A percentile compares a stretch with the other conserved stretches of the same genome.
Conservation (phyloP, 2,329 filamentous ascomycete species). For the Sclerotinia minor region DNA sequence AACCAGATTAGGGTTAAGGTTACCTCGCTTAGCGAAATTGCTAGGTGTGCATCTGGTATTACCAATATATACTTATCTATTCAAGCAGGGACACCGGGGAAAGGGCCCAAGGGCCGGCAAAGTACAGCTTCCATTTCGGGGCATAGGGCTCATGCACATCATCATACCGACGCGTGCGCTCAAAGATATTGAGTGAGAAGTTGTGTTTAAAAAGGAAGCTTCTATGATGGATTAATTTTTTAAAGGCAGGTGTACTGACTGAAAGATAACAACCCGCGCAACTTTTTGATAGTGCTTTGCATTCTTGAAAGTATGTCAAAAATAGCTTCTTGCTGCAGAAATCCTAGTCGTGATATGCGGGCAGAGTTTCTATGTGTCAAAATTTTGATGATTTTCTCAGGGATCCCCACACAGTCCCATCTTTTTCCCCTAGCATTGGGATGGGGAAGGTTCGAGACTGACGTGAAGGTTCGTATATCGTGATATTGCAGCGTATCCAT, state of each 20-base stretch:
- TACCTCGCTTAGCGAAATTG: background rate
- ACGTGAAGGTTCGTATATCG: background rate
- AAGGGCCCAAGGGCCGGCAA: background rate
- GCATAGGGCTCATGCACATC: conserved; percentile 23
- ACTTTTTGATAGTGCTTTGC: background rate
- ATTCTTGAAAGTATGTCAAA: background rate
- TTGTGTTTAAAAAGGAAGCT: background rate
- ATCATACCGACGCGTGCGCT: background rate
- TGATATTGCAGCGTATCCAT: background rate
- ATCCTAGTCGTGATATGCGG: background rate
- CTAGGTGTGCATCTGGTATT: background rate
- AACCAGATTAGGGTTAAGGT: background rate
- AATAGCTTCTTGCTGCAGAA: background rate
- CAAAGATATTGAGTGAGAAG: background rate
- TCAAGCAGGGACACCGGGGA: background rate
- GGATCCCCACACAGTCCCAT: conserved; percentile 3
- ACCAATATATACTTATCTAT: conserved; percentile 1
- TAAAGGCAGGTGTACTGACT: too few relatives aligned
- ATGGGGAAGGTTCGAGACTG: background rate
- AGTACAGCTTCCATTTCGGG: background rate
- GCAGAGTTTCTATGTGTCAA: conserved; percentile 19
- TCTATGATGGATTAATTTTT: background rate
- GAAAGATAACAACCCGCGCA: background rate
- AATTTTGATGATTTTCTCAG: background rate
- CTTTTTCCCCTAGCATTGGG: background rate